Evolutionary conservation across 805 yeast genomes (phyloP), one percentile per base, ranked within the genome.

Genomic region (Sugiyamaella chiloensis): DNA sequence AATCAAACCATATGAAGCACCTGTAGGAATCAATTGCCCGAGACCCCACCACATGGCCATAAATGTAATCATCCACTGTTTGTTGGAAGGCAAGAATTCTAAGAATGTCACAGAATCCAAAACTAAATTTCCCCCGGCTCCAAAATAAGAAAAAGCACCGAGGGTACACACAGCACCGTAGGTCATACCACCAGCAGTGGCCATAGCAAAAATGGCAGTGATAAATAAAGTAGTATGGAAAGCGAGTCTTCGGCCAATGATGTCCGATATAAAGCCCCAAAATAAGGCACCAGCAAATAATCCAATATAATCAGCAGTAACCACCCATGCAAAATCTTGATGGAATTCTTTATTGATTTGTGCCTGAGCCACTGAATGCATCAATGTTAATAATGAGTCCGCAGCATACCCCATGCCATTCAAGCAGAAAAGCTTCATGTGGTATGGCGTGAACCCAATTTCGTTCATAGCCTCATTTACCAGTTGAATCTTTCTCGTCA

Each of bases 31-130:
- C 2, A 80, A 71, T 59, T 80, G 84, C 26, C 84, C 85, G 29
- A 80, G 66, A 39, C 83, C 81, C 85, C 85, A 80, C 78, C 74
- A 80, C 37, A 71, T 65, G 19, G 82, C 79, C 63, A 80, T 70
- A 30, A 75, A 66, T 1, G 83, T 77, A 43, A 74, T 67, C 52
- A 78, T 59, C 71, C 73, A 79, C 53, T 77, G 79, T 54, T 72
- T 64, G 42, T 70, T 71, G 37, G 69, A 63, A 2, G 84, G 83
- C 48, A 79, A 63, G 48, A 72, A 76, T 56, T 79, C 81, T 30
- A 78, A 59, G 53, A 76, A 76, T 6, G 76, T 74, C 34, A 80
- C 69, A 16, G 79, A 73, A 58, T 78, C 83, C 17, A 77, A 61
- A 3, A 76, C 80, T 51, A 79, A 66, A 54, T 79, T 80, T 37